phyloP scores from a whole-genome alignment of 176 grass and related monocot species.

The Oryza coarctata region DNA sequence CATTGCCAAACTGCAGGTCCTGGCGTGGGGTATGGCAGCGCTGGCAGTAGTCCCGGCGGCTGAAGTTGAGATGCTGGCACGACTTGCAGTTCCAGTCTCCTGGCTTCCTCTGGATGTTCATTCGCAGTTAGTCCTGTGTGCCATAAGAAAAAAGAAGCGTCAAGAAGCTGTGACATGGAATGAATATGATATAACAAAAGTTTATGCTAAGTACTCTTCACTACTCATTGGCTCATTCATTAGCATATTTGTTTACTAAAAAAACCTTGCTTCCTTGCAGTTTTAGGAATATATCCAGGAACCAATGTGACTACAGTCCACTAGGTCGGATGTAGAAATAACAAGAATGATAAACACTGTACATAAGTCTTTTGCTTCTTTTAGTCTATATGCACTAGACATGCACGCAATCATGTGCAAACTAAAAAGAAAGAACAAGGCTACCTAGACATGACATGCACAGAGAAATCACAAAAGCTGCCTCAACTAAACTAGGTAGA shows the following conservation, averaged over 20 bases:
- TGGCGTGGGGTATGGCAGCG: conserved; percentile 59
- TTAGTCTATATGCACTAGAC: neutral
- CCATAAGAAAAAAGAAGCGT: conserved; percentile 16
- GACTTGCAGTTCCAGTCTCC: conserved; percentile 93
- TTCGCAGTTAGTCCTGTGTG: conserved; percentile 44
- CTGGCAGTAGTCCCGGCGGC: conserved; percentile 88
- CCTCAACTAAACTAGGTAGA: neutral
- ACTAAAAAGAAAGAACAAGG: conserved; percentile 37
- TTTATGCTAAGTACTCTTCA: neutral
- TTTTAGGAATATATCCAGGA: conserved; percentile 11
- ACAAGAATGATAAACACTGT: neutral
- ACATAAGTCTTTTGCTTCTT: neutral
- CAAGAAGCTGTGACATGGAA: neutral
- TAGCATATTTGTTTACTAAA: conserved; percentile 7
- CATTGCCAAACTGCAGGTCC: conserved; percentile 35
- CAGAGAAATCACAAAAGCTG: conserved; percentile 23
- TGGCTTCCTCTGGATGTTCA: conserved; percentile 77
- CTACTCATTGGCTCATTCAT: conserved; percentile 9
- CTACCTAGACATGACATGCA: conserved; percentile 15
- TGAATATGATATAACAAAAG: conserved; percentile 10
- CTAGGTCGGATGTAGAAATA: neutral
- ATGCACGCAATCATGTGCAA: conserved; percentile 23
- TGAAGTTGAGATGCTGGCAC: conserved; percentile 89
- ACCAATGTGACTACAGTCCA: conserved; percentile 12
- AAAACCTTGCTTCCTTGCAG: neutral